Evolutionary conservation across 495 filamentous ascomycete genomes (phyloP).

Genomic region (Parmelia sp.): DNA sequence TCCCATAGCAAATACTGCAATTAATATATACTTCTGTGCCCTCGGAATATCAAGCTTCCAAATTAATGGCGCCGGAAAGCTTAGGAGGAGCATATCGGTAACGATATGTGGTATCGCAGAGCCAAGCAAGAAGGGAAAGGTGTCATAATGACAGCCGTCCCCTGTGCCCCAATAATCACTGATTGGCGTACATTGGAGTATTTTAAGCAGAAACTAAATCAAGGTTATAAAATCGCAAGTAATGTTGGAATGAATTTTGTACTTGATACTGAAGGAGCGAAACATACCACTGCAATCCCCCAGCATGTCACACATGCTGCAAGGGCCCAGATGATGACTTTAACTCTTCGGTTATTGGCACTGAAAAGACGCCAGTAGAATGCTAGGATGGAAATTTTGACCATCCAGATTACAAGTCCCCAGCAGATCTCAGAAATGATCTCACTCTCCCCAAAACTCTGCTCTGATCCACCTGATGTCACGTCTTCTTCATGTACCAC

Average conservation of each 20-base stretch:
- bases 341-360: background rate
- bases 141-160: too few relatives aligned
- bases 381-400: background rate
- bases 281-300: background rate
- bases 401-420: background rate
- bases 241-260: too few relatives aligned
- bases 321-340: conserved; percentile 21
- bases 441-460: too few relatives aligned
- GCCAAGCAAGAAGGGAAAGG: too few relatives aligned
- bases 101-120: conserved; percentile 30
- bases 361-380: conserved; percentile 3
- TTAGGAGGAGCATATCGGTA: conserved; percentile 35
- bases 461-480: too few relatives aligned
- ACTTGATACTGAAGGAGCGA: conserved; percentile 27
- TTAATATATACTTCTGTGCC: conserved; percentile 30
- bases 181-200: too few relatives aligned
- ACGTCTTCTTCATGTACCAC: too few relatives aligned
- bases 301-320: background rate
- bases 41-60: conserved; percentile 34
- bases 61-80: conserved; percentile 40
- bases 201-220: too few relatives aligned
- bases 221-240: too few relatives aligned
- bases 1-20: conserved; percentile 15
- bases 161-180: too few relatives aligned
- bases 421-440: too few relatives aligned